Conservation (phyloP, 495 filamentous ascomycete species). For the Hyaloscypha bicolor region DNA sequence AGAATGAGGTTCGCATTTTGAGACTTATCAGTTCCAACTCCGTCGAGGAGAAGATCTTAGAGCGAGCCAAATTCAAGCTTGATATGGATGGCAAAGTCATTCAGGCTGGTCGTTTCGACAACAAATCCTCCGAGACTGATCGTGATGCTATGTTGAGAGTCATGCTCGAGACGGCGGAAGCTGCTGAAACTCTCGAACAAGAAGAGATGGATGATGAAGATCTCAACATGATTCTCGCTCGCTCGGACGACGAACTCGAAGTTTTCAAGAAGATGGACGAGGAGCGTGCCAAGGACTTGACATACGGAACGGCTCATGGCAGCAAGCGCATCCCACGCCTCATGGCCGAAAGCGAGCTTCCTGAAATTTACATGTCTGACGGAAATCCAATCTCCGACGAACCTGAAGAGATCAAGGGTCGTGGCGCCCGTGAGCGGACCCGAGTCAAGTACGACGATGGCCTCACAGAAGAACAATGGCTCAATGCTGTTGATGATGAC, state of each 20-base stretch:
- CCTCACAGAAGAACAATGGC: constrained; percentile 97
- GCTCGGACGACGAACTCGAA: constrained; percentile 69
- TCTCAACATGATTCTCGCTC: constrained; percentile 83
- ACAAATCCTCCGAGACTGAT: constrained; percentile 98
- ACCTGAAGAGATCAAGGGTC: constrained; percentile 74
- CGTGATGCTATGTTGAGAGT: constrained; percentile 93
- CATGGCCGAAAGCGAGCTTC: constrained; percentile 85
- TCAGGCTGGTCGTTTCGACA: constrained; percentile 98
- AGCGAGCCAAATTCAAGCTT: constrained; percentile 95
- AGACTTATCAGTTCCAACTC: constrained; percentile 95
- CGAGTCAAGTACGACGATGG: constrained; percentile 95
- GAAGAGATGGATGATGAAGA: constrained; percentile 98
- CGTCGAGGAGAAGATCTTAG: constrained; percentile 97
- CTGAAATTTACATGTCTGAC: constrained; percentile 89
- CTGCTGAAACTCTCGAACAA: constrained; percentile 79
- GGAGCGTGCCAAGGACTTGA: constrained; percentile 60
- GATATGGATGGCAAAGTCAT: constrained; percentile 99
- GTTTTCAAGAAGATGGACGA: constrained; percentile 79
- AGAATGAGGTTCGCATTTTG: constrained; percentile 97
- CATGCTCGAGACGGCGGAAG: constrained; percentile 87
- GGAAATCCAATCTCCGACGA: constrained; percentile 77
- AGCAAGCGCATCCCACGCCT: constrained; percentile 72
- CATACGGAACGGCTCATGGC: constrained; percentile 67
- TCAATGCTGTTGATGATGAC: constrained; percentile 89
- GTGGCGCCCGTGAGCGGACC: constrained; percentile 91